Conservation (phyloP, 148 eudicot species). For the Amaranthus palmeri region DNA sequence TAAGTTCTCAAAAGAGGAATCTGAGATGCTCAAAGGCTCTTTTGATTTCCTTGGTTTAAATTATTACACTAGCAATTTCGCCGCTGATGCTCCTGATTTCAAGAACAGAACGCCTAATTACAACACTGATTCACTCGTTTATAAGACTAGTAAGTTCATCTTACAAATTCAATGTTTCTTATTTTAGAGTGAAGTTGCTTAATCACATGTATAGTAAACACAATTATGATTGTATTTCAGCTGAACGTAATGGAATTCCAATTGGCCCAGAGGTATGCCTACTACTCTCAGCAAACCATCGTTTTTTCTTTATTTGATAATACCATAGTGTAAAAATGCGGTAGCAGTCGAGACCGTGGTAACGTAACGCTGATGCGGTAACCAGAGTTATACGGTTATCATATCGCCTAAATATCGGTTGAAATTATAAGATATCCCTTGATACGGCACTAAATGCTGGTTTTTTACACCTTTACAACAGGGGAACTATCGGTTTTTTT, state of each 20-base stretch:
- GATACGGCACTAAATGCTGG: no score
- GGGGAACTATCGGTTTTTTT: no score
- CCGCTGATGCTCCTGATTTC: slow-evolving; percentile 25
- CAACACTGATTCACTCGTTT: slow-evolving; percentile 19
- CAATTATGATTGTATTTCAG: slow-evolving; percentile 13
- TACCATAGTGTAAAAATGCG: no score
- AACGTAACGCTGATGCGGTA: no score
- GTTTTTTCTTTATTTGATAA: neutral
- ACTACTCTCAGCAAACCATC: neutral
- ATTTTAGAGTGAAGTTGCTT: slow-evolving; percentile 1
- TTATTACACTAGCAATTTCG: slow-evolving; percentile 54
- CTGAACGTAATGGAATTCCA: slow-evolving; percentile 17
- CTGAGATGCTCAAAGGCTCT: slow-evolving; percentile 32
- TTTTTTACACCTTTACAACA: no score
- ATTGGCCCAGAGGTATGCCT: slow-evolving; percentile 23
- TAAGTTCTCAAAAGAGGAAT: slow-evolving; percentile 20
- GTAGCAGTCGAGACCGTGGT: no score
- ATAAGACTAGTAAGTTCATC: slow-evolving; percentile 21
- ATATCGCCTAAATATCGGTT: no score
- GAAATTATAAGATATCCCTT: no score
- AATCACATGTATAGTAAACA: neutral
- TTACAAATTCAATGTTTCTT: neutral
- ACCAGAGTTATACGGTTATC: no score
- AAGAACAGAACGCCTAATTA: slow-evolving; percentile 25
- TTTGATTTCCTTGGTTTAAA: slow-evolving; percentile 62